phyloP scores from a whole-genome alignment of 2,329 filamentous ascomycete species.

The Massarina eburnea region DNA sequence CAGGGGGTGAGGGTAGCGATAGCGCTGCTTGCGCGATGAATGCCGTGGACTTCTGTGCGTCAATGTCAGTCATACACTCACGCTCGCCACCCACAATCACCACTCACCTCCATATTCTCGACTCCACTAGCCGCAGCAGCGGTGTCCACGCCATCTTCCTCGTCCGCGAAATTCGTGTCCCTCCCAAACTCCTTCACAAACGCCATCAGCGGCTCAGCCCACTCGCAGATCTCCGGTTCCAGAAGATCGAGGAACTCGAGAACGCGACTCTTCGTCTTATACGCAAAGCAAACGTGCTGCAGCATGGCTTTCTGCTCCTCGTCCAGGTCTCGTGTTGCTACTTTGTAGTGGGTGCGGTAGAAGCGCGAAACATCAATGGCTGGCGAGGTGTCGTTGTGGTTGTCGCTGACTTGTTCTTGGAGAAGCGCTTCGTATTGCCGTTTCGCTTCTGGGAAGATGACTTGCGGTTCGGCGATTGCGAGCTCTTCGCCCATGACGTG shows the following conservation, averaged over 20 bases:
- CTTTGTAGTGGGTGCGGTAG: conserved; percentile 8
- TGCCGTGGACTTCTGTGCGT: not conserved
- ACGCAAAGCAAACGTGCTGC: conserved; percentile 14
- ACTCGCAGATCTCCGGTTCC: not conserved
- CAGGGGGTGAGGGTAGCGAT: not conserved
- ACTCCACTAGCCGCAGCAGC: not conserved
- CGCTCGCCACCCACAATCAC: not conserved
- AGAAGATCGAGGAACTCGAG: conserved; percentile 8
- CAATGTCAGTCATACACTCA: not conserved
- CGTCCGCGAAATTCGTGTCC: conserved; percentile 1
- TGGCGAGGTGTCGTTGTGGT: not conserved
- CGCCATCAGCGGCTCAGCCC: conserved; percentile 1
- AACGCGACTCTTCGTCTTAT: conserved; percentile 8
- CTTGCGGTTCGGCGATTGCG: conserved; percentile 1
- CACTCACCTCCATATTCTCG: not conserved
- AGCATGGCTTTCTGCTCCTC: not conserved
- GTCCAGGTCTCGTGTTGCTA: conserved; percentile 3
- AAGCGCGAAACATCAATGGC: conserved; percentile 2
- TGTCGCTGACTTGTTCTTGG: not conserved
- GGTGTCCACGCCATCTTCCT: not conserved
- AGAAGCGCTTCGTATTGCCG: conserved; percentile 11
- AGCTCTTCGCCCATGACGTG: conserved; percentile 8
- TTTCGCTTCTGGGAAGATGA: conserved; percentile 12
- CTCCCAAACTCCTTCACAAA: conserved; percentile 2
- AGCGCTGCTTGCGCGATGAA: not conserved